Evolutionary conservation across 2,329 filamentous ascomycete species (phyloP).

Genomic region (Paracamarosporium sp.): DNA sequence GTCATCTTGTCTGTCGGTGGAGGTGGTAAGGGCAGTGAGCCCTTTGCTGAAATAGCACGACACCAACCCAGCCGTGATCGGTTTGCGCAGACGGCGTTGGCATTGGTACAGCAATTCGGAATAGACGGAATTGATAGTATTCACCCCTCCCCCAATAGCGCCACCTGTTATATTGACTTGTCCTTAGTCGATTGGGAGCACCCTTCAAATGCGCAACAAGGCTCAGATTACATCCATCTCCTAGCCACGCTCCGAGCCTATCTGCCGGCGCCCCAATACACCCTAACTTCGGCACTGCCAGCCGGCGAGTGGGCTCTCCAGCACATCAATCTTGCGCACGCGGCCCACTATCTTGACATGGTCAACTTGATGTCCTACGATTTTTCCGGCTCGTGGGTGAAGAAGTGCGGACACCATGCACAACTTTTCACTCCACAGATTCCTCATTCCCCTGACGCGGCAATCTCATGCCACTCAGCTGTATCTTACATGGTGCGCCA

Average conservation of each 20-base stretch:
- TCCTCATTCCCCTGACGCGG: constrained; percentile 62
- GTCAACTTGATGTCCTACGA: constrained; percentile 85
- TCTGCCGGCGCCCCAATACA: constrained; percentile 72
- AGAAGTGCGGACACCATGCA: constrained; percentile 74
- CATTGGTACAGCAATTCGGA: constrained; percentile 72
- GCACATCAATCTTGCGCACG: constrained; percentile 70
- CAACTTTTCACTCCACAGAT: constrained; percentile 69
- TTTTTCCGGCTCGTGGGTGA: constrained; percentile 75
- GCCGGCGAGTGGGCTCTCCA: constrained; percentile 70
- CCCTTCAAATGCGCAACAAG: constrained; percentile 70
- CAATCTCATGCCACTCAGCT: constrained; percentile 67
- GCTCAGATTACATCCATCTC: constrained; percentile 72
- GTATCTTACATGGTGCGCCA: constrained; percentile 70
- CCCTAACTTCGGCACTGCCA: constrained; percentile 75
- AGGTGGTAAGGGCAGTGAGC: constrained; percentile 69
- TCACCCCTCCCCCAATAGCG: not conserved
- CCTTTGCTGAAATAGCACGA: constrained; percentile 72
- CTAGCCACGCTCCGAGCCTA: constrained; percentile 70
- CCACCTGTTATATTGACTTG: constrained; percentile 16
- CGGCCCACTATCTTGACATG: constrained; percentile 72
- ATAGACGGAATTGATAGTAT: constrained; percentile 79
- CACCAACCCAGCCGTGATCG: constrained; percentile 67
- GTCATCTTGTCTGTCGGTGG: constrained; percentile 82
- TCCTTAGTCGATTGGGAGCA: constrained; percentile 81
- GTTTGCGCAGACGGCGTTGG: constrained; percentile 72